Evolutionary conservation across 1,284 basidiomycete species (phyloP), one percentile per base, ranked within the genome.

Genomic region (Pisolithus thermaeus): DNA sequence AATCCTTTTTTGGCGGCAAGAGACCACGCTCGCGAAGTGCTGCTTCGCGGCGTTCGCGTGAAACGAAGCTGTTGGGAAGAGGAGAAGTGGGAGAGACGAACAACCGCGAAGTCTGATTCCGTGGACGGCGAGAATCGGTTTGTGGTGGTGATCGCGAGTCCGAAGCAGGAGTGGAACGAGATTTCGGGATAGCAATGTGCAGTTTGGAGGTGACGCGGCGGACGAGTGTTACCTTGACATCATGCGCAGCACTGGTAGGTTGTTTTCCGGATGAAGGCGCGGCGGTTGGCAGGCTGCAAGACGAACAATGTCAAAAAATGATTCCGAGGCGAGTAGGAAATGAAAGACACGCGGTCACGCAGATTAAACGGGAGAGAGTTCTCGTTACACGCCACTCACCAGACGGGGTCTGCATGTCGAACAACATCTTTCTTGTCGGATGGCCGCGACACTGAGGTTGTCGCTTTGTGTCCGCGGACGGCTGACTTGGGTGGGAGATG

Each of bases 11-110:
- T 2, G 76, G 72, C 28, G 79, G 79, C 2, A 76, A 65, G 30
- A 81, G 65, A 1, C 79, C 80, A 30, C 78, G 73, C 58, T 74
- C 79, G 5, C 79, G 71, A 18, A 81, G 69, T 2, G 79, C 79
- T 9, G 77, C 78, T 46, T 80, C 74, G 7, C 79, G 70, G 16
- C 56, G 52, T 5, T 52, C 49, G 37, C 48, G 63, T 0, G 67
- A 68, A 43, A 52, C 9, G 12, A 64, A 51, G 16, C 49, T 47
- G 37, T 64, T 64, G 0, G 66, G 65, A 0, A 60, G 45, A 1
- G 61, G 54, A 4, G 1, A 50, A 25, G 51, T 36, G 49, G 52
- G 58, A 38, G 52, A 46, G 36, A 39, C 37, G 22, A 40, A 25
- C 48, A 43, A 0, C 22, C 3, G 14, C 35, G 23, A 1, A 41